These are phyloP conservation scores for Solidago caesia DNA, from an alignment of 129 eudicot genomes.

Conservation along the genomic window DNA sequence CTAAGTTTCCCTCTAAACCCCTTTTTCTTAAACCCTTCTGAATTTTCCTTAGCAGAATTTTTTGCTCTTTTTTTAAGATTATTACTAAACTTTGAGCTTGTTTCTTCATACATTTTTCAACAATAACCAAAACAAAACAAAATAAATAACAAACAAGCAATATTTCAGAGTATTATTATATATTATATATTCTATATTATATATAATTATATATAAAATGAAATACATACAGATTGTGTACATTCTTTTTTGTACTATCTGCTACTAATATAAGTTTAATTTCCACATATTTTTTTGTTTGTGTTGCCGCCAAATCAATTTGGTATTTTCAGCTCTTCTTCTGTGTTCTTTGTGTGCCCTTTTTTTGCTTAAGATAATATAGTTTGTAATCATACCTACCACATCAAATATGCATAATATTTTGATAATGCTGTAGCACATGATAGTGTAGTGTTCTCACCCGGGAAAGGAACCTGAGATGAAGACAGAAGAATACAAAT, in stretches of 20 bases:
- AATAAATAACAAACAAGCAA: not conserved
- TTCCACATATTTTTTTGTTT: not conserved
- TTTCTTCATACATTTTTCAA: slow-evolving; percentile 37
- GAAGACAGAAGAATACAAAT: too few relatives aligned
- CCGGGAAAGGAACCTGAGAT: too few relatives aligned
- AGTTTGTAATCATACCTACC: too few relatives aligned
- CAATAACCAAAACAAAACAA: slow-evolving; percentile 3
- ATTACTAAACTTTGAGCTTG: slow-evolving; percentile 30
- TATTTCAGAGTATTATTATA: not conserved
- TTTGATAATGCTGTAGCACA: too few relatives aligned
- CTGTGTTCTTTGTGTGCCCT: slow-evolving; percentile 13
- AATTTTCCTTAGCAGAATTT: slow-evolving; percentile 24
- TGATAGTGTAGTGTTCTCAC: too few relatives aligned
- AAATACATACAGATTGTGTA: not conserved
- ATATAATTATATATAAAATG: not conserved
- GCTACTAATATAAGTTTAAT: not conserved
- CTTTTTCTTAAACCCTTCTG: slow-evolving; percentile 23
- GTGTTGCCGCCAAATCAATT: slow-evolving; percentile 37
- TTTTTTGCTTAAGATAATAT: too few relatives aligned
- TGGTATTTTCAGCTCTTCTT: slow-evolving; percentile 18
- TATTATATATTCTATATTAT: not conserved
- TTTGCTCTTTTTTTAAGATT: slow-evolving; percentile 38
- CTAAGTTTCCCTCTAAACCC: slow-evolving; percentile 20
- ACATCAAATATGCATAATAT: too few relatives aligned
- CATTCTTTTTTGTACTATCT: slow-evolving; percentile 3